Base-by-base conservation (phyloP, 768 basidiomycete genomes). In the Pleurotus ostreatus region DNA sequence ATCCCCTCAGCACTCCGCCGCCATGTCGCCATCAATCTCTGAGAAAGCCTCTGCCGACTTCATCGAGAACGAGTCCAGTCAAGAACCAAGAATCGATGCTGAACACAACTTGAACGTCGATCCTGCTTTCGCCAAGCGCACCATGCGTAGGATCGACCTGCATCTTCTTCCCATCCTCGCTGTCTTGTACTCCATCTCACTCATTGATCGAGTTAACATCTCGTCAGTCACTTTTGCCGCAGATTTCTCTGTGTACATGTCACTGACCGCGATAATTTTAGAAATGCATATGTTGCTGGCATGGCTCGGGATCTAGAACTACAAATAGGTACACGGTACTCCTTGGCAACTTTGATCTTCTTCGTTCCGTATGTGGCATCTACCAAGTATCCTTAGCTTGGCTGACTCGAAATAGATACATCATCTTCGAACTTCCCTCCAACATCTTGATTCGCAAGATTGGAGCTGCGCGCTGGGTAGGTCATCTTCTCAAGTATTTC, bases 401-500 rank as follows among this genome's bases (percentile, higher is more conserved):
- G 20, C 20, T 44, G 41, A 44, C 41, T 13, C 20, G 41, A 44
- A 44, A 15, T 25, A 53, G 51, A 39, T 53, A 53, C 39, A 41
- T 53, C 51, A 53, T 53, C 39, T 53, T 39, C 39, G 51, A 53
- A 25, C 51, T 53, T 13, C 51, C 51, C 20, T 53, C 51, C 3
- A 53, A 53, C 22, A 41, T 53, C 39, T 9, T 53, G n/a, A 53
- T 53, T 30, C 51, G 51, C 22, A 53, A 53, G 51, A 8, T 53
- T 53, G 51, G 51, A 11, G 51, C 51, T 22, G 51, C 51, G 9
- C 51, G 51, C 18, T 53, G 51, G 51, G 51, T 53, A 40, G 23
- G 51, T 69, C 74, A 1, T 70, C 30, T 34, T 3, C 11, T 3
- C 30, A 34, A 3, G 7, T 3, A 49, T 74, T 26, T 68, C 38